Percentiles rank a stretch among this genome's conserved stretches.
These are phyloP conservation scores for Pythium apleroticum DNA, from an alignment of 352 stramenopile genomes.

Conservation along the genomic window DNA sequence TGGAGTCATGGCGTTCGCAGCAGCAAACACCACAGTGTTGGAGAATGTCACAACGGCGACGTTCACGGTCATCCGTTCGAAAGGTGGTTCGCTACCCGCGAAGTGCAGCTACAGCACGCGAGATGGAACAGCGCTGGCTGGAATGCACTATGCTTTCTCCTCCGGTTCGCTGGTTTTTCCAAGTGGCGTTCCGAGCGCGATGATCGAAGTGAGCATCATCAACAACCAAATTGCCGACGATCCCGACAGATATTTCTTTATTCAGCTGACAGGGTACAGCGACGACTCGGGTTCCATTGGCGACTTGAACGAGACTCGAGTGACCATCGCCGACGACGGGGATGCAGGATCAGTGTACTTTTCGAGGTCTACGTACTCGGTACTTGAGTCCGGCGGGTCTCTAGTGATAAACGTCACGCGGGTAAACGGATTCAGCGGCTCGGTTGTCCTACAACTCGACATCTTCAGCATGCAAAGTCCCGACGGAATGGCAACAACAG, in stretches of 20 bases:
- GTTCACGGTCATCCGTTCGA: conserved; percentile 31
- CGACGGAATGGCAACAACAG: neutral
- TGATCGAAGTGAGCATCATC: conserved; percentile 39
- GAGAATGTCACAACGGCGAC: conserved; percentile 25
- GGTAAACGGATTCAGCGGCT: conserved; percentile 33
- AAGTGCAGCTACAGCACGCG: conserved; percentile 34
- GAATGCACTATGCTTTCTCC: conserved; percentile 29
- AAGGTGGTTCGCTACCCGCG: conserved; percentile 39
- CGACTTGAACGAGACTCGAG: conserved; percentile 7
- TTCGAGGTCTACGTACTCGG: conserved; percentile 20
- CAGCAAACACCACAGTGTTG: conserved; percentile 15
- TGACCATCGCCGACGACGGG: conserved; percentile 52
- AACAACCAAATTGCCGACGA: conserved; percentile 55
- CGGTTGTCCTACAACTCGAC: conserved; percentile 23
- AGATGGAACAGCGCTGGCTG: conserved; percentile 37
- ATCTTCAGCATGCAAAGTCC: conserved; percentile 13
- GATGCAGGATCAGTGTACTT: conserved; percentile 49
- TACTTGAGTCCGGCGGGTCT: conserved; percentile 28
- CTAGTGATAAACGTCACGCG: conserved; percentile 32
- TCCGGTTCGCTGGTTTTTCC: conserved; percentile 35
- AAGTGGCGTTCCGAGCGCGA: conserved; percentile 20
- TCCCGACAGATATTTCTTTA: conserved; percentile 44
- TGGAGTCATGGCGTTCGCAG: conserved; percentile 41
- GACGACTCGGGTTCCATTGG: conserved; percentile 36
- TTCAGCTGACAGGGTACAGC: conserved; percentile 31